phyloP scores from a whole-genome alignment of 805 yeast genomes.

The Saccharomycopsis olivae region DNA sequence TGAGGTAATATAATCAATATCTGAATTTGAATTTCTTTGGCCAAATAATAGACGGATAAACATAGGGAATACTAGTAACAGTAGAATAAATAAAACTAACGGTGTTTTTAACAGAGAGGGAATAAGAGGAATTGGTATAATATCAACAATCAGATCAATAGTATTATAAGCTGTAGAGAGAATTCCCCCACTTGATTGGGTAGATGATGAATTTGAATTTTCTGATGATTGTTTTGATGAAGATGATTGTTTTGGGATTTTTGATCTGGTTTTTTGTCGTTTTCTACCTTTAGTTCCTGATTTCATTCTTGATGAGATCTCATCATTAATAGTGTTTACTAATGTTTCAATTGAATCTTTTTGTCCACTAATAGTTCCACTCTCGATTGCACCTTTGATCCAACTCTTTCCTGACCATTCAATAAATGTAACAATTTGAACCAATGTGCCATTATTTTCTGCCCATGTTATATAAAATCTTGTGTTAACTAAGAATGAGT shows the following conservation, averaged over 20 bases:
- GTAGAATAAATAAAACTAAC: neutral
- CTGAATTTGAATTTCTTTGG: neutral
- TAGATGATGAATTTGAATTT: neutral
- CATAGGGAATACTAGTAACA: neutral
- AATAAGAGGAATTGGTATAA: conserved; percentile 5
- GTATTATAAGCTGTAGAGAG: neutral
- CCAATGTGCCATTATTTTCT: conserved; percentile 38
- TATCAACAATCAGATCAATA: conserved; percentile 1
- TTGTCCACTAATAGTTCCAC: conserved; percentile 65
- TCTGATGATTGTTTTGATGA: neutral
- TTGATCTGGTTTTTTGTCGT: conserved; percentile 4
- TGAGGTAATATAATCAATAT: conserved; percentile 2
- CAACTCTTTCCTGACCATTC: conserved; percentile 72
- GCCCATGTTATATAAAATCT: conserved; percentile 54
- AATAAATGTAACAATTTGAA: conserved; percentile 43
- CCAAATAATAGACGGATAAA: neutral
- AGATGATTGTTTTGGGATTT: neutral
- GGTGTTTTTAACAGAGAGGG: conserved; percentile 4
- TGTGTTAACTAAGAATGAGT: conserved; percentile 52
- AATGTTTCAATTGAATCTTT: conserved; percentile 42
- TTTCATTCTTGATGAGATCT: conserved; percentile 4
- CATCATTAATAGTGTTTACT: conserved; percentile 33
- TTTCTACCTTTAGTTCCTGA: neutral
- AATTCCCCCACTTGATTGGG: neutral
- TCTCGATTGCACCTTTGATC: conserved; percentile 69